Base-by-base conservation (phyloP, 495 filamentous ascomycete species). In the Podospora pseudopauciseta region DNA sequence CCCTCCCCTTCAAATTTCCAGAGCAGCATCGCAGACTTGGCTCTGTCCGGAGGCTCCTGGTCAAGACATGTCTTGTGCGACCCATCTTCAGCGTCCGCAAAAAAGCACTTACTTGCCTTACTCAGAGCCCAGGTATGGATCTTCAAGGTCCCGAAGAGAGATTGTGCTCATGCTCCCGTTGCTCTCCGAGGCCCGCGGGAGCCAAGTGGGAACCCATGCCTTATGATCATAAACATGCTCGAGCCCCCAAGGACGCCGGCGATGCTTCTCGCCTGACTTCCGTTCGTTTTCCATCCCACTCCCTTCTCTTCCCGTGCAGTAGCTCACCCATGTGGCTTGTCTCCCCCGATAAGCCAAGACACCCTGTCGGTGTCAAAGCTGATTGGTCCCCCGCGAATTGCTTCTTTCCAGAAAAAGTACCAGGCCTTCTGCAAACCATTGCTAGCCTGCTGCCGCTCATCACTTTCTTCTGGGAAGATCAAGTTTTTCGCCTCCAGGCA, bases 381-480 rank as follows among this genome's bases (percentile, higher is more conserved):
- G 61, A 63, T 63, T 63, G 61, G 30, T 6, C 28, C 59, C 61
- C 61, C 61, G 30, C 61, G 61, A 20, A 63, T 63, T 63, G 61
- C 61, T 63, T 63, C 61, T 63, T 63, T 63, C 61, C 61, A 63
- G 61, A 63, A 63, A 16, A 20, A 63, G 30, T 39, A 1, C 61
- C 20, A 32, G 16, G 59, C 15, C 20, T 44, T 20, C 61, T 63
- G 61, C 61, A 63, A 63, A 32, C 15, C 61, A 63, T 63, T 44
- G 16, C 61, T 62, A 44, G 61, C 61, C 18, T 63, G 61, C 30
- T 32, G 27, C 61, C 11, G 27, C 61, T 63, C 27, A 16, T 19
- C 60, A 32, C n/a, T 32, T 63, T 44, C 32, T 44, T 63, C 30
- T n/a, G 18, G 28, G 49, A 18, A 20, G 28, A 39, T 58, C 55